A percentile compares a stretch with the other conserved stretches of the same genome.
Evolutionary conservation across 139 green algal genomes (phyloP).

Genomic region (Pleodorina starrii): DNA sequence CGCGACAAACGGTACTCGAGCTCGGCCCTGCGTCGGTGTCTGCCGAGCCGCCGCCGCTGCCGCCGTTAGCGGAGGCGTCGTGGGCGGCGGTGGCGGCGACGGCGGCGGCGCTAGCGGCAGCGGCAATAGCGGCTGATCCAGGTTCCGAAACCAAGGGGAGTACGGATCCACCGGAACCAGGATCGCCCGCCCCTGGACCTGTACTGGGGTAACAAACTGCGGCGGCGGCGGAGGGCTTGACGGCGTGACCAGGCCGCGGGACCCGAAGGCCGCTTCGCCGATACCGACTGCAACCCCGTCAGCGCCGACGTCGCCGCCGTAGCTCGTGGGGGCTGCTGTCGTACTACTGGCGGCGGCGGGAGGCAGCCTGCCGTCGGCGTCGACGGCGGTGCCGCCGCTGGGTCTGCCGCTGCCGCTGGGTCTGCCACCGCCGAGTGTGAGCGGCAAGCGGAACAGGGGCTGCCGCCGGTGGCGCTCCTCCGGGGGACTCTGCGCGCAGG

Average conservation of each 20-base stretch:
- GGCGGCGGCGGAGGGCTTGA: background rate
- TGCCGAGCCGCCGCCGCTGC: background rate
- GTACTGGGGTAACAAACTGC: background rate
- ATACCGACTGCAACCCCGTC: no score
- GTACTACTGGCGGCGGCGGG: no score
- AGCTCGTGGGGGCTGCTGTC: no score
- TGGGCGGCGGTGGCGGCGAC: no score
- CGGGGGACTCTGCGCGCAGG: background rate
- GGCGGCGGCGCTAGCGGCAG: background rate
- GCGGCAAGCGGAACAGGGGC: background rate
- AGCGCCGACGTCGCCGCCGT: background rate
- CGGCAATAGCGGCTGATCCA: background rate
- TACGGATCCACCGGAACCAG: background rate
- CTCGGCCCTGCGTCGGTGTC: no score
- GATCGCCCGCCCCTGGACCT: background rate
- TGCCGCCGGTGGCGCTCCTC: background rate
- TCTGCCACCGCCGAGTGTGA: background rate
- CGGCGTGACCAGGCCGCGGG: background rate
- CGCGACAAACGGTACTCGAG: no score
- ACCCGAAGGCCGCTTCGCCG: background rate
- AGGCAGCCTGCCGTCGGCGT: background rate
- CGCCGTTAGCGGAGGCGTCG: no score
- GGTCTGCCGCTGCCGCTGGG: background rate
- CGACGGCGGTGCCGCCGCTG: background rate
- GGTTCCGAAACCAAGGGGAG: background rate